phyloP scores from a whole-genome alignment of 495 filamentous ascomycete species.

The Penicillium maclennaniae region DNA sequence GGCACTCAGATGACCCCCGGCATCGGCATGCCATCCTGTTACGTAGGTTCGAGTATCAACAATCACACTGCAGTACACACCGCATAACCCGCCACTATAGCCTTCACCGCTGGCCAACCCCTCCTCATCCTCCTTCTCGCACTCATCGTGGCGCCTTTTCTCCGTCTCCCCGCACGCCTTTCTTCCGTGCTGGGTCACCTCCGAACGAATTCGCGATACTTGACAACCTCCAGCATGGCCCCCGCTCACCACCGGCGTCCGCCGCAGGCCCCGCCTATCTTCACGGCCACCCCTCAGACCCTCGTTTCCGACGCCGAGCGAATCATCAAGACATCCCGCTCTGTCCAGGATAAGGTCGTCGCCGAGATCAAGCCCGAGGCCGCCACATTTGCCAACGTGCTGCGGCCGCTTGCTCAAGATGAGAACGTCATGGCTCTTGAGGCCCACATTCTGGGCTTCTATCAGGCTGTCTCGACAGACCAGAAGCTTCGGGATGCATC shows the following conservation, averaged over 20 bases:
- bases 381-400: conserved; percentile 62
- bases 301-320: conserved; percentile 73
- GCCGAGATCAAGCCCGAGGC: conserved; percentile 58
- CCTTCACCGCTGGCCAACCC: conserved; percentile 35
- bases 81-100: conserved; percentile 18
- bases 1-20: neutral
- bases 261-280: conserved; percentile 80
- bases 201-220: conserved; percentile 38
- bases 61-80: neutral
- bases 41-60: neutral
- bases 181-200: conserved; percentile 62
- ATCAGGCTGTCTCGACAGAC: conserved; percentile 73
- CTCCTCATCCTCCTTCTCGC: conserved; percentile 57
- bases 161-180: conserved; percentile 52
- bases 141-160: conserved; percentile 74
- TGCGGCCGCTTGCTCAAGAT: conserved; percentile 62
- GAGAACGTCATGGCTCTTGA: conserved; percentile 61
- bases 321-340: conserved; percentile 64
- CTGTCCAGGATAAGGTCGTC: conserved; percentile 71
- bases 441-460: conserved; percentile 65
- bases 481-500: conserved; percentile 67
- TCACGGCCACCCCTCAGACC: conserved; percentile 75
- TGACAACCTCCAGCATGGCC: conserved; percentile 66
- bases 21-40: neutral
- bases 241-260: conserved; percentile 60